phyloP scores from a whole-genome alignment of 805 yeast genomes.

The Starmerella bombi region DNA sequence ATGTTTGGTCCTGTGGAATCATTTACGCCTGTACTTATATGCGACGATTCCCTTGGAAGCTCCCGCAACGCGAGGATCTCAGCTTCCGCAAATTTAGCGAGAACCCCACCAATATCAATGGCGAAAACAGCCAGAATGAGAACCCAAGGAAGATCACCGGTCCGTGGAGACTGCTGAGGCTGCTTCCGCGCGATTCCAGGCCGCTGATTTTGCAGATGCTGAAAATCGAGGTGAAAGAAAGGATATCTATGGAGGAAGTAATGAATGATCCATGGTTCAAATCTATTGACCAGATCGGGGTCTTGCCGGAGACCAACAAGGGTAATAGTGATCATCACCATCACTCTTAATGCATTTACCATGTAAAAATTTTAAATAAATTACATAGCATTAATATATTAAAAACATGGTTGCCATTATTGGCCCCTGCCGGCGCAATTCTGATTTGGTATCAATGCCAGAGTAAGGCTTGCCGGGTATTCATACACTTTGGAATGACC shows the following conservation, averaged over 20 bases:
- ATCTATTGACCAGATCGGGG: conserved; percentile 32
- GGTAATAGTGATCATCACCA: no score
- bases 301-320: conserved; percentile 16
- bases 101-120: conserved; percentile 21
- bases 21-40: conserved; percentile 83
- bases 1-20: conserved; percentile 88
- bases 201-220: conserved; percentile 54
- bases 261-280: conserved; percentile 44
- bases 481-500: no score
- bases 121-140: conserved; percentile 20
- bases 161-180: conserved; percentile 55
- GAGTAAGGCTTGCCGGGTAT: no score
- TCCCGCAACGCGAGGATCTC: conserved; percentile 66
- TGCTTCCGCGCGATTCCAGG: conserved; percentile 58
- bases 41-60: conserved; percentile 88
- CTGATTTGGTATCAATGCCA: no score
- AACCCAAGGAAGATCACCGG: conserved; percentile 37
- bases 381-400: no score
- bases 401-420: no score
- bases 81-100: conserved; percentile 51
- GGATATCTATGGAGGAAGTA: conserved; percentile 49
- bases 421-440: no score
- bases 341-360: background rate
- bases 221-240: conserved; percentile 40
- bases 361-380: no score